These are phyloP conservation scores for Avicennia marina DNA, from an alignment of 257 asterid genomes.

Conservation along the genomic window DNA sequence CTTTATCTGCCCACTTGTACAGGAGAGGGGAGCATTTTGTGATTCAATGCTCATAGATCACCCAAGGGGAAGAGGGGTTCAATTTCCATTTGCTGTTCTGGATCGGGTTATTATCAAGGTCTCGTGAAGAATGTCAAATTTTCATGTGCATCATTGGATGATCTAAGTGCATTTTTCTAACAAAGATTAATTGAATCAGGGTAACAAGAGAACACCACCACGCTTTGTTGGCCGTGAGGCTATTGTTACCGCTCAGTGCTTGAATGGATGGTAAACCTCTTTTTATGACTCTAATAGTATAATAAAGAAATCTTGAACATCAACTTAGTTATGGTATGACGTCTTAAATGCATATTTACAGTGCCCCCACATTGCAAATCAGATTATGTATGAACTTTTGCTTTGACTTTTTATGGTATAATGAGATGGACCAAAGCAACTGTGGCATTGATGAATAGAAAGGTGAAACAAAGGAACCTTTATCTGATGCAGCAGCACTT, in stretches of 20 bases:
- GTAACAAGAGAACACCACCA: slow-evolving; percentile 94
- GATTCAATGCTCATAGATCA: slow-evolving; percentile 51
- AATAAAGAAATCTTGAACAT: too few relatives aligned
- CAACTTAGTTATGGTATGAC: too few relatives aligned
- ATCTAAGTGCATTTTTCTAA: slow-evolving; percentile 21
- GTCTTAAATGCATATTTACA: too few relatives aligned
- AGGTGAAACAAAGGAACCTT: too few relatives aligned
- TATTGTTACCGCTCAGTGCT: slow-evolving; percentile 82
- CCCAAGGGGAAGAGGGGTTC: slow-evolving; percentile 75
- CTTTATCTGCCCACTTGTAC: neutral
- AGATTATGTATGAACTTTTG: too few relatives aligned
- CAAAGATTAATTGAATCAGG: slow-evolving; percentile 49
- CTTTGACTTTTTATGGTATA: too few relatives aligned
- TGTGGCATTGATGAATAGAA: too few relatives aligned
- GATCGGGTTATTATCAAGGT: slow-evolving; percentile 94
- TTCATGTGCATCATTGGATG: slow-evolving; percentile 11
- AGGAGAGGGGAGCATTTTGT: slow-evolving; percentile 66
- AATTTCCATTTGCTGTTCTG: slow-evolving; percentile 78
- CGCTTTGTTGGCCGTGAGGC: slow-evolving; percentile 98
- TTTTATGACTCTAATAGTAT: slow-evolving; percentile 9
- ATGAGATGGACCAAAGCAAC: too few relatives aligned
- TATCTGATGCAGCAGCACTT: too few relatives aligned
- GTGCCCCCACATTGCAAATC: too few relatives aligned
- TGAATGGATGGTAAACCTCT: slow-evolving; percentile 81
- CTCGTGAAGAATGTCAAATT: slow-evolving; percentile 12